Percentiles rank a stretch among this genome's conserved stretches.
Conservation (phyloP, 495 filamentous ascomycete species). For the Penicillium bovifimosum region DNA sequence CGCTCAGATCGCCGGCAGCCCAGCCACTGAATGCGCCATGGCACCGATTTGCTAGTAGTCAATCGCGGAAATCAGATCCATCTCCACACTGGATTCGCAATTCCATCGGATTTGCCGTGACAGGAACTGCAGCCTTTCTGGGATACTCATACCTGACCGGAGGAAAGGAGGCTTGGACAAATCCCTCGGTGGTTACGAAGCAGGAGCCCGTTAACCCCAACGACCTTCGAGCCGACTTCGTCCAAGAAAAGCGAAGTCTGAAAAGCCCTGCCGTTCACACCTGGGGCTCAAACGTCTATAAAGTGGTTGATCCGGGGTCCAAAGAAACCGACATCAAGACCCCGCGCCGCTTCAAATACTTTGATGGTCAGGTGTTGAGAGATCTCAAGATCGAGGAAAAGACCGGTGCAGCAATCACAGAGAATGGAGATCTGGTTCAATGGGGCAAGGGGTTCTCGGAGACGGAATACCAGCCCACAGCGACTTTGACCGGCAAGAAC, state of each 20-base stretch:
- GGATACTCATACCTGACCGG: slow-evolving; percentile 33
- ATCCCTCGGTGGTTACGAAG: slow-evolving; percentile 12
- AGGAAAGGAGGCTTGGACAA: slow-evolving; percentile 14
- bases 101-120: slow-evolving; percentile 31
- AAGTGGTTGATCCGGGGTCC: slow-evolving; percentile 79
- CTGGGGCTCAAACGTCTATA: slow-evolving; percentile 87
- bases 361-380: slow-evolving; percentile 76
- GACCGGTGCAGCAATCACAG: slow-evolving; percentile 83
- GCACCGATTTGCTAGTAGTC: slow-evolving; percentile 32
- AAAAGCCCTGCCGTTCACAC: slow-evolving; percentile 86
- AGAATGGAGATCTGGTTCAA: slow-evolving; percentile 84
- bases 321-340: slow-evolving; percentile 70
- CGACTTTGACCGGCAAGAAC: slow-evolving; percentile 78
- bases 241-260: slow-evolving; percentile 82
- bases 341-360: slow-evolving; percentile 73
- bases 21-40: slow-evolving; percentile 21
- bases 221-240: slow-evolving; percentile 66
- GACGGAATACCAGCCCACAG: slow-evolving; percentile 50
- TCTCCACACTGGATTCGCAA: slow-evolving; percentile 33
- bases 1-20: slow-evolving; percentile 13
- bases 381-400: slow-evolving; percentile 81
- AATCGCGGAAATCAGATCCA: slow-evolving; percentile 11
- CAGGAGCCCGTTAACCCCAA: slow-evolving; percentile 35
- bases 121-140: slow-evolving; percentile 33
- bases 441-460: slow-evolving; percentile 78